Evolutionary conservation across 306 rosid genomes (phyloP).

Genomic region (Medicago lupulina): DNA sequence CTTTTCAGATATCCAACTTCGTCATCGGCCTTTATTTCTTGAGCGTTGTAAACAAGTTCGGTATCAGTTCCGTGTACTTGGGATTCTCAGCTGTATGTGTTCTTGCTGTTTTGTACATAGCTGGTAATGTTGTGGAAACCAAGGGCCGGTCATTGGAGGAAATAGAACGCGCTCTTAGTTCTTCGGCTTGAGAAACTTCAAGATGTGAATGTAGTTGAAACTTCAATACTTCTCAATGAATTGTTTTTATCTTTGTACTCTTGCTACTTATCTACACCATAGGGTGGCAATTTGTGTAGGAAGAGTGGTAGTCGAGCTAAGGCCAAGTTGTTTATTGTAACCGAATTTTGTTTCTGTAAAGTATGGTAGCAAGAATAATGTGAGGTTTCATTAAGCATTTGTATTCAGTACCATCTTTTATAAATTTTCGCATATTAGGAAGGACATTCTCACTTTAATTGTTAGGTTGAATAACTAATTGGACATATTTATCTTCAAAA

Average conservation of each 20-base stretch:
- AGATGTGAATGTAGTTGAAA: constrained; percentile 27
- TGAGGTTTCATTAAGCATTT: constrained; percentile 31
- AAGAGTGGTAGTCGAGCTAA: background rate
- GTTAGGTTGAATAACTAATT: constrained; percentile 36
- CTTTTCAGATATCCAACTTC: constrained; percentile 83
- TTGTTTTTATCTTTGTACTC: constrained; percentile 20
- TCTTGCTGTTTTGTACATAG: constrained; percentile 88
- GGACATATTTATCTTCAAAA: background rate
- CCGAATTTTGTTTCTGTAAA: constrained; percentile 34
- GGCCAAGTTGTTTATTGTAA: constrained; percentile 33
- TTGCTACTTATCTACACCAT: constrained; percentile 3
- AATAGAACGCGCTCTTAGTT: constrained; percentile 78
- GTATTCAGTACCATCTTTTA: constrained; percentile 18
- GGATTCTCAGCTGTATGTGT: constrained; percentile 78
- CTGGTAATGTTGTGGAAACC: constrained; percentile 88
- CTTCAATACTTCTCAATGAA: constrained; percentile 32
- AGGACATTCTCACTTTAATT: constrained; percentile 12
- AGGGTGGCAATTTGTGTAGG: background rate
- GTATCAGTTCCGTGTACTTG: constrained; percentile 83
- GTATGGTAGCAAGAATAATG: background rate
- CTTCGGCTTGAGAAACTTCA: constrained; percentile 53
- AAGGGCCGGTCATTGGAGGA: constrained; percentile 97
- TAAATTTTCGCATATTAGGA: background rate
- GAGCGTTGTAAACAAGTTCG: constrained; percentile 92
- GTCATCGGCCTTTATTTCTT: constrained; percentile 91